Evolutionary conservation across 306 rosid genomes (phyloP), one percentile per base, ranked within the genome.

Genomic region (Cucumis hystrix): DNA sequence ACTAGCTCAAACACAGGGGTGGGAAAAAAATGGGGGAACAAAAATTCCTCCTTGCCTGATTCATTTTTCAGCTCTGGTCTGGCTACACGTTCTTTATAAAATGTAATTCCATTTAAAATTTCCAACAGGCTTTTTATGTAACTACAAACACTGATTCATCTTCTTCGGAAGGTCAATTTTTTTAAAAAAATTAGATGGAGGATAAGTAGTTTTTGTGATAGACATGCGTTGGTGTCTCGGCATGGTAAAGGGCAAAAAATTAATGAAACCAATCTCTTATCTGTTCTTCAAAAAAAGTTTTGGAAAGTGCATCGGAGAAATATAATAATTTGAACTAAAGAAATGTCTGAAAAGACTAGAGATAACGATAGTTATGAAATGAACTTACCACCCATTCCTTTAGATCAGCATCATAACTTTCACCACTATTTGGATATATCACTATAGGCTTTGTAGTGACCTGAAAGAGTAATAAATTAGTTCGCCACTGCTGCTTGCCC

Each of bases 361-460:
- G 25, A 21, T 20, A 49, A 71, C 15, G 62, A 81, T 15, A 72
- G 74, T 14, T 49, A 71, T 8, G 15, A 71, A 71, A 71, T 71
- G 41, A 10, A 87, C 92, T 89, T 82, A 93, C 96, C 89, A 78
- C 84, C 98, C 98, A 93, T 56, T 84, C 79, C 82, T 85, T 88
- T 73, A 55, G 67, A 81, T 60, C 85, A 71, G 89, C 85, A 80
- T 82, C 84, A 28, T 91, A 93, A 74, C 91, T 90, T 83, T 94
- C 97, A 68, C 97, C 98, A 12, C 97, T 91, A 84, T 91, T 94
- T 68, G 96, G 98, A 85, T 94, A 94, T 79, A 89, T 87, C 56
- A 91, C 79, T 64, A 91, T 62, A 40, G 97, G 90, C 79, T 91
- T 94, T 60, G 79, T 81, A 43, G 98, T 87, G 54, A 71, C 89